These are phyloP conservation scores for Musa beccarii DNA, from an alignment of 176 grass and related monocot genomes.

Conservation along the genomic window DNA sequence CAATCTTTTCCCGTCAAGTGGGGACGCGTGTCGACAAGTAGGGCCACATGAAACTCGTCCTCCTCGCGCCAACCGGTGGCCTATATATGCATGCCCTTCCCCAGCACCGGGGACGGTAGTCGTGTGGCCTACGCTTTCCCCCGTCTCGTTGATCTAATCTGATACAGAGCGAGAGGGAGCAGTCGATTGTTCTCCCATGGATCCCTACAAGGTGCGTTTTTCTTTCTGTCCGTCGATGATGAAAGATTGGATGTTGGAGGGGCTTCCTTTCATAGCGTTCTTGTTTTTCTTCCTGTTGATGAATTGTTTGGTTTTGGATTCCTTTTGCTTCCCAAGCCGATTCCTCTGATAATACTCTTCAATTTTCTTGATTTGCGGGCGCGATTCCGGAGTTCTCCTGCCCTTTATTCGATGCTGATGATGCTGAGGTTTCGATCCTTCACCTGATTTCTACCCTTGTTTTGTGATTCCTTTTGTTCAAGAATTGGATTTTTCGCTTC, in stretches of 20 bases:
- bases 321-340: no score
- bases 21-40: background rate
- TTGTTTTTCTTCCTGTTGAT: background rate
- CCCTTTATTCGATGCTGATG: no score
- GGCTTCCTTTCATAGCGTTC: slow-evolving; percentile 5
- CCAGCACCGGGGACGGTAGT: background rate
- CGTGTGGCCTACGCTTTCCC: background rate
- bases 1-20: background rate
- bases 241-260: background rate
- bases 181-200: slow-evolving; percentile 25
- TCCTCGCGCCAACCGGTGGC: background rate
- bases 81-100: background rate
- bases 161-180: background rate
- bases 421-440: no score
- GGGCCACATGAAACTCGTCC: background rate
- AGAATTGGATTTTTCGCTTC: no score
- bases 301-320: background rate
- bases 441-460: no score
- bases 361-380: no score
- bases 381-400: no score
- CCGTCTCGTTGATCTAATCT: background rate
- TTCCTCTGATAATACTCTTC: no score
- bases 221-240: background rate
- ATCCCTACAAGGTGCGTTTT: slow-evolving; percentile 62
- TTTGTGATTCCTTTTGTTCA: no score